A percentile compares a stretch with the other conserved stretches of the same genome.
These are phyloP conservation scores for Cladophialophora carrionii DNA, from an alignment of 2,329 filamentous ascomycete species.

Conservation along the genomic window DNA sequence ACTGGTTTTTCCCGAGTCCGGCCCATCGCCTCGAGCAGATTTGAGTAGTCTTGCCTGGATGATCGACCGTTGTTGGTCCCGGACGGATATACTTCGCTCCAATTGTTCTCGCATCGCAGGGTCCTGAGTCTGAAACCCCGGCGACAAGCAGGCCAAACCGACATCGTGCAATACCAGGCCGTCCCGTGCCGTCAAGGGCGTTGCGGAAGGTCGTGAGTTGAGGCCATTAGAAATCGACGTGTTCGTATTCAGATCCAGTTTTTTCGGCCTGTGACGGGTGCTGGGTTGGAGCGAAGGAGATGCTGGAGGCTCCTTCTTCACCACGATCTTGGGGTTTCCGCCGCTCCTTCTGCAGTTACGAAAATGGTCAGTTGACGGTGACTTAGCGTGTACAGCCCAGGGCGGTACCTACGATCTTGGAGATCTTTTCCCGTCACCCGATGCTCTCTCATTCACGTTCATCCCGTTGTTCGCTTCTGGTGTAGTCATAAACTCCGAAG, in stretches of 20 bases:
- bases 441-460: slow-evolving; percentile 35
- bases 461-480: slow-evolving; percentile 17
- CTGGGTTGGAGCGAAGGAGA: slow-evolving; percentile 75
- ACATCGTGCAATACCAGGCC: slow-evolving; percentile 84
- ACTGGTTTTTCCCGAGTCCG: slow-evolving; percentile 61
- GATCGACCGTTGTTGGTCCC: slow-evolving; percentile 91
- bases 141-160: slow-evolving; percentile 89
- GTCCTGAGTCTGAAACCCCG: slow-evolving; percentile 93
- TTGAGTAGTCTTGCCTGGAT: slow-evolving; percentile 91
- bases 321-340: slow-evolving; percentile 76
- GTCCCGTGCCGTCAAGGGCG: slow-evolving; percentile 74
- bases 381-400: background rate
- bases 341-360: slow-evolving; percentile 49
- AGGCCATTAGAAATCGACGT: slow-evolving; percentile 47
- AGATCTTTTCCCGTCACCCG: slow-evolving; percentile 57
- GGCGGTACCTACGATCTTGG: slow-evolving; percentile 54
- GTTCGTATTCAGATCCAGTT: slow-evolving; percentile 71
- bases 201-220: slow-evolving; percentile 63
- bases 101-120: slow-evolving; percentile 95
- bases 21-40: slow-evolving; percentile 76
- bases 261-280: slow-evolving; percentile 73
- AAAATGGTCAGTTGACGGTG: slow-evolving; percentile 25
- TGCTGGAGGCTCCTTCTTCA: slow-evolving; percentile 88
- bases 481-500: slow-evolving; percentile 24
- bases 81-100: slow-evolving; percentile 87